Percentiles rank a stretch among this genome's conserved stretches.
Evolutionary conservation across 2,329 filamentous ascomycete species (phyloP).

Genomic region (Paraconiothyrium brasiliense): DNA sequence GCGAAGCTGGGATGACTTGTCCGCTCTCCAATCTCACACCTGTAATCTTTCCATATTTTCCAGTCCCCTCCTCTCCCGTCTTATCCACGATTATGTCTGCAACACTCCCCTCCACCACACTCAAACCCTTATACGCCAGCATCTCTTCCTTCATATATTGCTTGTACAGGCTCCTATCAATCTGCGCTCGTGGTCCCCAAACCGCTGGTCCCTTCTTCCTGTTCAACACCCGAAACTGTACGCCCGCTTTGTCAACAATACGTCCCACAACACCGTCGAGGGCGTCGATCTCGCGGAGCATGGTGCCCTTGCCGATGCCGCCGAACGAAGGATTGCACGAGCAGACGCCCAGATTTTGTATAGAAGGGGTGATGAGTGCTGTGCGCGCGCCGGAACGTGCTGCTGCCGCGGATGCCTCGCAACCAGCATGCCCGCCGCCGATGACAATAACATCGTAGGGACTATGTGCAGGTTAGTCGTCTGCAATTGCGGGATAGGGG

Average conservation of each 20-base stretch:
- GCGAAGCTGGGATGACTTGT: slow-evolving; percentile 79
- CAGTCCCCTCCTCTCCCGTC: slow-evolving; percentile 54
- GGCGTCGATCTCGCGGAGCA: slow-evolving; percentile 93
- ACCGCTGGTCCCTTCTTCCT: slow-evolving; percentile 91
- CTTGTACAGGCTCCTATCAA: slow-evolving; percentile 89
- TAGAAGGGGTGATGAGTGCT: slow-evolving; percentile 85
- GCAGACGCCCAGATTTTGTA: slow-evolving; percentile 91
- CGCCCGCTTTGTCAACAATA: slow-evolving; percentile 90
- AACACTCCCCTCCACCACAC: slow-evolving; percentile 84
- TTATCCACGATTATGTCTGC: slow-evolving; percentile 85
- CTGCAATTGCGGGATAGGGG: background rate
- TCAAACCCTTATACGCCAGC: slow-evolving; percentile 78
- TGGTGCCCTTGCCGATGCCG: slow-evolving; percentile 98
- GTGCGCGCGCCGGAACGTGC: slow-evolving; percentile 89
- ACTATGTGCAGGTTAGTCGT: slow-evolving; percentile 53
- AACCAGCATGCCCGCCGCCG: slow-evolving; percentile 93
- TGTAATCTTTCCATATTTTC: slow-evolving; percentile 75
- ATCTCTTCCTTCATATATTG: slow-evolving; percentile 91
- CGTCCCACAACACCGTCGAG: slow-evolving; percentile 88
- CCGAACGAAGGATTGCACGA: slow-evolving; percentile 98
- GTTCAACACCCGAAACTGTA: slow-evolving; percentile 94
- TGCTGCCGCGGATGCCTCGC: slow-evolving; percentile 90
- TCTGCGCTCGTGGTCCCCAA: slow-evolving; percentile 96
- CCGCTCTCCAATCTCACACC: slow-evolving; percentile 90
- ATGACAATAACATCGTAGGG: slow-evolving; percentile 94